Base-by-base conservation (phyloP, 139 green algal species). In the Zygnema cylindricum region DNA sequence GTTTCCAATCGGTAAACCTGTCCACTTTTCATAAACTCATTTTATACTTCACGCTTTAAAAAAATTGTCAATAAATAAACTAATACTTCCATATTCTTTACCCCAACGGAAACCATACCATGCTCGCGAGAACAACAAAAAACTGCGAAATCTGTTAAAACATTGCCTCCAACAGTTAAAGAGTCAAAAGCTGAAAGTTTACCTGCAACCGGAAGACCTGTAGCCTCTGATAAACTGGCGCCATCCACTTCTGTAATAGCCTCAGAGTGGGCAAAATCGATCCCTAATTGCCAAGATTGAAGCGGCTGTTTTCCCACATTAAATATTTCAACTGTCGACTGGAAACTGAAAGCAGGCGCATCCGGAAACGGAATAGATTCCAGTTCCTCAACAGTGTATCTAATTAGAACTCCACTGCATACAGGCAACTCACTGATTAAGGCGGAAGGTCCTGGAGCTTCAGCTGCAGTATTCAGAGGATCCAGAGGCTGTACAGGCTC, bases 331-430 rank as follows among this genome's bases (percentile, higher is more conserved):
- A 81, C 81, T 11, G 41, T 86, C 7, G 81, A 42, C 35, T 86
- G 43, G 81, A 86, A 86, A 21, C 32, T 35, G 81, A 81, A 86
- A 30, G 81, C 81, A 2, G 81, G 32, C 25, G 40, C 43, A 33
- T 38, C n/a, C 2, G 81, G 81, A 22, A 55, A 81, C 2, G 43
- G 42, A 43, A 86, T 86, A 7, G 3, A 3, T 16, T 35, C 2
- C 35, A 86, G 38, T 2, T 39, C n/a, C 38, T 7, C 11, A 21
- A 86, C 43, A 25, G 41, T 82, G 38, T 86, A 86, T 3, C 32
- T 40, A 11, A 86, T 22, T 16, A 82, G 2, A 39, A 86, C 43
- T 63, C 81, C 81, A 2, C 11, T 33, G 40, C 81, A 86, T 38
- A 23, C 3, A 22, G 77, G 77, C 49, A 63, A 63, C 16, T 63